Conservation (phyloP, 176 grass and related monocot species). For the Alloteropsis semialata region DNA sequence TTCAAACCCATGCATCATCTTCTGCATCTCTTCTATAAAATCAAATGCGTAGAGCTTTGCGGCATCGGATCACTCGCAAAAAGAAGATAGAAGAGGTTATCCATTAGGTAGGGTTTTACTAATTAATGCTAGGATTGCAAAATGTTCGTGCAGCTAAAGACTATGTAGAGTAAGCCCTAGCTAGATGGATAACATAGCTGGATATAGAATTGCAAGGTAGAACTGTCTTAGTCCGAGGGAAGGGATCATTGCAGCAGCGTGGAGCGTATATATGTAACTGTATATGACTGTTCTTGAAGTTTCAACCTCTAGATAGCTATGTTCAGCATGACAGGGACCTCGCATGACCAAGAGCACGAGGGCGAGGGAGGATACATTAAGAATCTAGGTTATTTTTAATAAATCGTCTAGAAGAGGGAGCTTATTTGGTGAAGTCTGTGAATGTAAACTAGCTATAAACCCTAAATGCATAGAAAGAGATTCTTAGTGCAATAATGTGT, state of each 20-base stretch:
- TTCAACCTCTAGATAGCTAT: neutral
- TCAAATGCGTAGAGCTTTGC: neutral
- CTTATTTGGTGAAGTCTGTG: neutral
- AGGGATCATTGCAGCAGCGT: neutral
- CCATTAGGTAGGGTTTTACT: neutral
- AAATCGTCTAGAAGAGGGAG: neutral
- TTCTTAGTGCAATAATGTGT: neutral
- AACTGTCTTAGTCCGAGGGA: neutral
- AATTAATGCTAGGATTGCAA: neutral
- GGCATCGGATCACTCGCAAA: too few species aligned
- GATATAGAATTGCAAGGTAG: neutral
- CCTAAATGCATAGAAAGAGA: neutral
- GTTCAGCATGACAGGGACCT: slow-evolving; percentile 7
- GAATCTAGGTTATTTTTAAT: neutral
- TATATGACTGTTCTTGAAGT: slow-evolving; percentile 2
- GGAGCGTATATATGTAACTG: too few species aligned
- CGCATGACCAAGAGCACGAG: neutral
- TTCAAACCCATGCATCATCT: too few species aligned
- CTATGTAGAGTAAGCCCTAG: neutral
- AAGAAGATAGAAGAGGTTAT: too few species aligned
- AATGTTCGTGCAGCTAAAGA: neutral
- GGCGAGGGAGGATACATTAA: neutral
- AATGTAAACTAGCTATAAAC: neutral
- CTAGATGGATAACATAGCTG: neutral
- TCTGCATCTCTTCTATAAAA: neutral